Conservation (phyloP, 352 stramenopile species). For the Thraustochytrium sp. region DNA sequence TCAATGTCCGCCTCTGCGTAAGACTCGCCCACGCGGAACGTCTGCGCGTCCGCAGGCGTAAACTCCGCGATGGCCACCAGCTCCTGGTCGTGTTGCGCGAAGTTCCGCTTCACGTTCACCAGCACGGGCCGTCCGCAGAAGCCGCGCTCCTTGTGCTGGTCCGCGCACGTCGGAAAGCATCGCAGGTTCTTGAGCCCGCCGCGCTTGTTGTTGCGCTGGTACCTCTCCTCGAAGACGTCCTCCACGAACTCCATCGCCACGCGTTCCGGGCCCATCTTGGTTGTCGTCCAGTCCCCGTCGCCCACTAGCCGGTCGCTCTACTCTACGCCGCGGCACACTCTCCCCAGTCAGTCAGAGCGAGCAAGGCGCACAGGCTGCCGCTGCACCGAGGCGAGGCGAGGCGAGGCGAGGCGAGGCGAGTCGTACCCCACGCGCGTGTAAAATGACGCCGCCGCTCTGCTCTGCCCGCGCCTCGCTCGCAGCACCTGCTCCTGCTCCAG, state of each 20-base stretch:
- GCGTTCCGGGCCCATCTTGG: background rate
- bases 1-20: background rate
- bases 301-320: too few relatives aligned
- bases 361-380: too few relatives aligned
- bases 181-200: conserved; percentile 76
- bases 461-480: too few relatives aligned
- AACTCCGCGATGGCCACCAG: conserved; percentile 25
- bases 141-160: conserved; percentile 67
- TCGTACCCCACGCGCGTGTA: too few relatives aligned
- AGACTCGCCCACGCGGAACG: background rate
- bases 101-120: conserved; percentile 58
- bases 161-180: conserved; percentile 72
- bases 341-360: too few relatives aligned
- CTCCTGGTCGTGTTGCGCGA: background rate
- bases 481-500: too few relatives aligned
- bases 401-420: too few relatives aligned
- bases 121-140: conserved; percentile 75
- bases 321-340: too few relatives aligned
- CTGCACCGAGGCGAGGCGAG: too few relatives aligned
- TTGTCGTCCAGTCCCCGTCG: too few relatives aligned
- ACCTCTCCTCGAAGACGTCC: conserved; percentile 59
- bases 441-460: too few relatives aligned
- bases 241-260: conserved; percentile 13
- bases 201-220: conserved; percentile 82
- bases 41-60: background rate